Evolutionary conservation across 2,329 filamentous ascomycete genomes (phyloP), one percentile per base, ranked within the genome.

Genomic region (Geosmithia putterillii): DNA sequence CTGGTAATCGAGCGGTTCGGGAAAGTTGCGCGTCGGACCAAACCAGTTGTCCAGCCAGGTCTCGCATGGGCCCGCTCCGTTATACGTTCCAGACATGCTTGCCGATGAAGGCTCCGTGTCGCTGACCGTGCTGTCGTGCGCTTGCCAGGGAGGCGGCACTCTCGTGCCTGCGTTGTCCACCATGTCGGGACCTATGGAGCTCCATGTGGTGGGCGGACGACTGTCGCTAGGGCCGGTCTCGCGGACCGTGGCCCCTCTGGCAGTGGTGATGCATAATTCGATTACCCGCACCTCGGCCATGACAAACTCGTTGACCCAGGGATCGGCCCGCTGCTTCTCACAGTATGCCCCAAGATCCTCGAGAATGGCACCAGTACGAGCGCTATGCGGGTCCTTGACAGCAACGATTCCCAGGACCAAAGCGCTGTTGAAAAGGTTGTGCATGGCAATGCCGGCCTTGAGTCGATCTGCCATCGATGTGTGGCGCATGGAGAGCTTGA

Each of bases 381-480:
- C 43, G 3, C 54, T 52, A 22, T 53, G 47, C 4, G 61, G 61
- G 28, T 65, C 52, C 3, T 48, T 50, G 17, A 57, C 57, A 7
- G 46, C 56, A 14, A 61, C 48, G 32, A 60, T 48, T n/a, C 51
- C 57, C 19, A 61, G 48, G 2, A 61, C 60, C 22, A 67, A 46
- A 2, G 63, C 64, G 45, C 62, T 64, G 46, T 66, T 66, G 51
- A 65, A 66, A 6, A 66, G 54, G 34, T 64, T 59, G 28, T 62
- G 62, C 25, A 60, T 55, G 1, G 57, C 61, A 0, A 62, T 44
- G 5, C 56, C 55, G 52, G 56, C 60, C 40, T 57, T 59, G 36
- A 62, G 47, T 2, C 61, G 52, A 23, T 63, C 61, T 0, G 52
- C 58, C 14, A 58, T 53, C 7, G 51, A 51, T 32, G 56, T 51